Base-by-base conservation (phyloP, 768 basidiomycete genomes). In the Phlebiopsis gigantea region DNA sequence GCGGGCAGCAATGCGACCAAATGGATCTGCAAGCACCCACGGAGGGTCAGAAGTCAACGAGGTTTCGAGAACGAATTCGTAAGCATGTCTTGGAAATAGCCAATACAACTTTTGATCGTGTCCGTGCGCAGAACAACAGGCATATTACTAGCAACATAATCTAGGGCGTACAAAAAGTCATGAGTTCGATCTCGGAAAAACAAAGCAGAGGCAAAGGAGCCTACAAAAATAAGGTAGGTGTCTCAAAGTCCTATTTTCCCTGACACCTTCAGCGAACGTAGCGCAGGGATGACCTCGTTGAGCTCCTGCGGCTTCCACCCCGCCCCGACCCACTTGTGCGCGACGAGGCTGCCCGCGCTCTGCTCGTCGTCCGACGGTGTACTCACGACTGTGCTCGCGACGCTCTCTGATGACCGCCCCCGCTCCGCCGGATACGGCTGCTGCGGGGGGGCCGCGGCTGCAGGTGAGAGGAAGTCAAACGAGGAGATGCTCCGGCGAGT, bases 261-360 rank as follows among this genome's bases (percentile, higher is more conserved):
- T 10, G 39, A 30, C 14, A 53, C 22, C 30, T 47, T 57, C 47
- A 61, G 14, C 25, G 49, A 51, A 2, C 60, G 51, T 53, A 61
- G 46, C 6, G 43, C 46, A 41, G 56, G 56, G 5, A 61, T 61
- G 9, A 61, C 57, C 19, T 57, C 21, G 15, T 44, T n/a, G 2
- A 57, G n/a, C 15, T 58, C 60, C 53, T 61, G 46, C 47, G 46
- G 44, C 41, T 57, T 26, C 60, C 60, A 61, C 15, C 7, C 28
- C n/a, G 45, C 53, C 12, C 56, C 60, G 14, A 57, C 53, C 9
- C 54, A 24, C 7, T 41, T 45, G 25, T 61, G 60, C 1, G 60
- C 55, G 12, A 29, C 21, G 25, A 61, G 17, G 19, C 21, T 24
- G 28, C 5, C 8, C 26, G 7, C 45, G 22, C 21, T 22, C 1